Base-by-base conservation (phyloP, 306 rosid species). In the Sechiopsis laciniata region DNA sequence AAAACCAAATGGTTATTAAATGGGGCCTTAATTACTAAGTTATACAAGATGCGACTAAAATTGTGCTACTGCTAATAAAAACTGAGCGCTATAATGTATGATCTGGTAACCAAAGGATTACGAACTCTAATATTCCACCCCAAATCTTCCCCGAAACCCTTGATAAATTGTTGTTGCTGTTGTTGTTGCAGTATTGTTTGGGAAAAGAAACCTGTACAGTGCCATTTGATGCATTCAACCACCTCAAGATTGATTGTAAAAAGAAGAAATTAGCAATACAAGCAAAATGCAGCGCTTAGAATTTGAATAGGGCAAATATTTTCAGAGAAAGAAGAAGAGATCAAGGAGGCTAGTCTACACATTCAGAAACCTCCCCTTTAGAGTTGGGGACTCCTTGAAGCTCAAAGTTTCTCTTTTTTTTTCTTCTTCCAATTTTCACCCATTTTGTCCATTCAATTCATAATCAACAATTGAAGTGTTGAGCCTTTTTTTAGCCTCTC, bases 261-360 rank as follows among this genome's bases (percentile, higher is more conserved):
- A 5, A 37, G 29, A 90, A 90, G 84, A 15, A 76, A 21, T 87
- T 94, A 32, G 88, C 91, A 6, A 71, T 88, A 61, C 95, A 94
- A 87, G 89, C 76, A 6, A 60, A 7, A 71, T 94, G 98, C 74
- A 60, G 21, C 10, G 5, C 0, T 2, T 67, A 67, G n/a, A 17
- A 72, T 11, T 13, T 20, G 26, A 67, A 67, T 45, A 42, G 5
- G 55, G 48, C 17, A 19, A 67, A 19, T 20, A n/a, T 19, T 16
- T 46, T 40, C 55, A 40, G 54, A 67, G 72, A 48, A 61, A 29
- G 68, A 61, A 52, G 75, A 54, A 40, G 32, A 66, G 54, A 42
- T 17, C 4, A 12, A 15, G 35, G 55, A 64, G 70, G 70, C 52
- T 16, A 8, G 15, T 64, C 52, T 16, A n/a, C 52, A 40, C 24